phyloP scores from a whole-genome alignment of 2,329 filamentous ascomycete species.

The Penicillium brevicompactum region DNA sequence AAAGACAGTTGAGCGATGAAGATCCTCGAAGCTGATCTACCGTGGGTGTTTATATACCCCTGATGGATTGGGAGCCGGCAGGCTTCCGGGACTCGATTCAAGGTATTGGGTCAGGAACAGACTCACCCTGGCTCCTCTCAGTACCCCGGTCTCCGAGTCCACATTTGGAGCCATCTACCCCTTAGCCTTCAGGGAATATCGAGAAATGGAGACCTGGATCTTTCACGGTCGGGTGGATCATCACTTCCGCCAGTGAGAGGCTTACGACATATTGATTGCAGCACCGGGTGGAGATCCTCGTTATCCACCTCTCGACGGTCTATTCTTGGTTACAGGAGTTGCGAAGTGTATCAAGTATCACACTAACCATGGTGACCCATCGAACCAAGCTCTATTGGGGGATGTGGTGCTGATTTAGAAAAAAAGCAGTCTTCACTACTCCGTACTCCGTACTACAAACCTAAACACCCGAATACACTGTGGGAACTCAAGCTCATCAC shows the following conservation, averaged over 20 bases:
- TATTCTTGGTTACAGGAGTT: conserved; percentile 15
- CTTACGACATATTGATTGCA: conserved; percentile 12
- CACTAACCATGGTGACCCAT: neutral
- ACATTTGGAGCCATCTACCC: conserved; percentile 24
- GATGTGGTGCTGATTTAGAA: neutral
- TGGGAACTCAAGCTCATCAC: neutral
- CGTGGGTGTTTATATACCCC: conserved; percentile 39
- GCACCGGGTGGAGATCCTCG: conserved; percentile 14
- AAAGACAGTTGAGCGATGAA: conserved; percentile 9
- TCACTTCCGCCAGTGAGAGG: conserved; percentile 11
- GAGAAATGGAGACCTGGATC: conserved; percentile 14
- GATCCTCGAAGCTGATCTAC: conserved; percentile 23
- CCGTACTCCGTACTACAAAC: too few species aligned
- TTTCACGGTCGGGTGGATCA: conserved; percentile 18
- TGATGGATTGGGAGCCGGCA: conserved; percentile 16
- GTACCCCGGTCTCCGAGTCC: conserved; percentile 27
- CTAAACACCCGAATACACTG: neutral
- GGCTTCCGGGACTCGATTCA: neutral
- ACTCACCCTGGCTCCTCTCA: conserved; percentile 4
- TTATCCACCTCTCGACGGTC: conserved; percentile 15
- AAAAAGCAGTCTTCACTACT: neutral
- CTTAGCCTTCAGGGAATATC: conserved; percentile 20
- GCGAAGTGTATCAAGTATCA: conserved; percentile 18
- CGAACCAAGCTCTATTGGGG: neutral
- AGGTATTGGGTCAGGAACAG: conserved; percentile 8